These are phyloP conservation scores for Coprinopsis cinerea DNA, from an alignment of 768 basidiomycete genomes.

Conservation along the genomic window DNA sequence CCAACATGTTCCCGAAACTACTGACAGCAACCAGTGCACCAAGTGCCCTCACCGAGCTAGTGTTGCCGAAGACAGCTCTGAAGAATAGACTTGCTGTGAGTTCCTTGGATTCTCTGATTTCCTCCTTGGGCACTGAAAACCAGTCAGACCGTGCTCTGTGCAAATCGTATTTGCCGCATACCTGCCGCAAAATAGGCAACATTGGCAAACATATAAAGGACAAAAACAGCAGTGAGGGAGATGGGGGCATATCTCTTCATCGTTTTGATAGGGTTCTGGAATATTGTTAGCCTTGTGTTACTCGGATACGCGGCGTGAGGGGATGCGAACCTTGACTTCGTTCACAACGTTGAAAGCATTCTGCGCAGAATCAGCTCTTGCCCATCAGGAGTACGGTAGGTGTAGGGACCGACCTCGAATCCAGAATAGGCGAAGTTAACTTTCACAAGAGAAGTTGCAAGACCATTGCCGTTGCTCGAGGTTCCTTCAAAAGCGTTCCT, in stretches of 20 bases:
- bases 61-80: constrained; percentile 40
- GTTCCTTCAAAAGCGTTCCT: constrained; percentile 51
- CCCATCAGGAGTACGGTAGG: neutral
- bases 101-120: constrained; percentile 36
- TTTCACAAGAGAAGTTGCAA: constrained; percentile 31
- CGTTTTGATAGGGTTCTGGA: constrained; percentile 36
- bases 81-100: constrained; percentile 48
- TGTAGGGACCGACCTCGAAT: constrained; percentile 23
- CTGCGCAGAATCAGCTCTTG: constrained; percentile 7
- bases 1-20: constrained; percentile 34
- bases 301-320: neutral
- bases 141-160: too few relatives aligned
- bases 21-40: constrained; percentile 34
- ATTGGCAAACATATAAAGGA: constrained; percentile 44
- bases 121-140: constrained; percentile 34
- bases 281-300: neutral
- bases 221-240: constrained; percentile 40
- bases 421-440: constrained; percentile 34
- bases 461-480: constrained; percentile 40
- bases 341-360: constrained; percentile 44
- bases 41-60: constrained; percentile 27
- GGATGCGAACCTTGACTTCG: constrained; percentile 28
- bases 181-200: constrained; percentile 34
- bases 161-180: constrained; percentile 13
- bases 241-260: constrained; percentile 39